These are phyloP conservation scores for Clausena lansium DNA, from an alignment of 345 rosid species.

Conservation along the genomic window DNA sequence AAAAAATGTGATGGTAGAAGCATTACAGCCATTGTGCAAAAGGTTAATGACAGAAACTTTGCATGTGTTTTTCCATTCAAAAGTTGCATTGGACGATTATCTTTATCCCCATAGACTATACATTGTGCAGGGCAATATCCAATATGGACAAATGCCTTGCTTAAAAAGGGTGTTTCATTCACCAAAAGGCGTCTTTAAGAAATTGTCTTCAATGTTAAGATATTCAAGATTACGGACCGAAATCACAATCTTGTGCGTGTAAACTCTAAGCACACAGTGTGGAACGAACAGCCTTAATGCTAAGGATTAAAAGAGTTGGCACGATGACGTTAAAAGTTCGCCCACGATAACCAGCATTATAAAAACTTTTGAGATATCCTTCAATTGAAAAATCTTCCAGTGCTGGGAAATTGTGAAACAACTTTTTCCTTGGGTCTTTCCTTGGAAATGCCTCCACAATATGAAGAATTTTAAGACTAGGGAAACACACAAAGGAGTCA, in stretches of 20 bases:
- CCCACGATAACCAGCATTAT: too few relatives aligned
- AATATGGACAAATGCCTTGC: neutral
- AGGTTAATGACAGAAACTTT: neutral
- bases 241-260: neutral
- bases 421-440: neutral
- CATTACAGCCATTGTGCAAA: neutral
- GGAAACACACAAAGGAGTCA: neutral
- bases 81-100: neutral
- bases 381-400: neutral
- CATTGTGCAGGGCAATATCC: neutral
- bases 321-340: neutral
- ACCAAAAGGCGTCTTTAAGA: neutral
- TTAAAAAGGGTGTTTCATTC: neutral
- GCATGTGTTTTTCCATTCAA: too few relatives aligned
- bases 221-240: neutral
- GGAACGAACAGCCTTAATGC: neutral
- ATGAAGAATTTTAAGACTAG: neutral
- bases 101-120: neutral
- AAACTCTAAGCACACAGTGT: neutral
- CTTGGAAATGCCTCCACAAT: too few relatives aligned
- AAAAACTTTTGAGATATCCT: too few relatives aligned
- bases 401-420: conserved; percentile 1
- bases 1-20: neutral
- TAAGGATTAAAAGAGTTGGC: neutral
- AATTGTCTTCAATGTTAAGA: neutral